Percentiles rank a stretch among this genome's conserved stretches.
Conservation (phyloP, 345 rosid species). For the Barbarea vulgaris region DNA sequence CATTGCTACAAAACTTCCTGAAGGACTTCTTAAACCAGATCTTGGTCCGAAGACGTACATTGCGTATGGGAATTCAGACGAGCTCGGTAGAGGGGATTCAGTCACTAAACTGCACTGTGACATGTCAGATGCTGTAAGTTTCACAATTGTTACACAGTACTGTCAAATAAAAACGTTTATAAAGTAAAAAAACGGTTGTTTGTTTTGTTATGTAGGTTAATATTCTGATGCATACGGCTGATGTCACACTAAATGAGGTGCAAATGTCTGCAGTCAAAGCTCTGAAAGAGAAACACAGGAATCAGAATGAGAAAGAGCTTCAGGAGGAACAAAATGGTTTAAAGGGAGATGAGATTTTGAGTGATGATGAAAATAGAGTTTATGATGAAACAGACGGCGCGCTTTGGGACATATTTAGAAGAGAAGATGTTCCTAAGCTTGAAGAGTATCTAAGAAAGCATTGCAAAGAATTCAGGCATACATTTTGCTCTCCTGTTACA, state of each 20-base stretch:
- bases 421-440: conserved; percentile 82
- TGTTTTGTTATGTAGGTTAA: conserved; percentile 61
- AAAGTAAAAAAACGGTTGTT: no score
- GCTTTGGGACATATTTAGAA: conserved; percentile 91
- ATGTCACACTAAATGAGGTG: conserved; percentile 53
- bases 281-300: conserved; percentile 62
- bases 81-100: conserved; percentile 98
- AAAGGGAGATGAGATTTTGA: conserved; percentile 15
- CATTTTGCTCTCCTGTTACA: conserved; percentile 63
- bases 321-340: conserved; percentile 20
- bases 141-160: neutral
- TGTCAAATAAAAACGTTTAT: neutral
- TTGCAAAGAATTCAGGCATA: conserved; percentile 74
- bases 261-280: conserved; percentile 51
- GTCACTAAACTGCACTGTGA: conserved; percentile 95
- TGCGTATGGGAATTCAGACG: conserved; percentile 75
- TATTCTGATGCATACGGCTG: conserved; percentile 75
- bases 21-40: conserved; percentile 71
- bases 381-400: conserved; percentile 57
- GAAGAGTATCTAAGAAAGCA: conserved; percentile 74
- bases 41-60: conserved; percentile 96
- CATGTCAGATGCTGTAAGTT: conserved; percentile 87
- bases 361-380: conserved; percentile 19
- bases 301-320: conserved; percentile 63
- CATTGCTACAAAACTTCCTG: conserved; percentile 77